Conservation (phyloP, 352 stramenopile genomes). For the Globisporangium polare region DNA sequence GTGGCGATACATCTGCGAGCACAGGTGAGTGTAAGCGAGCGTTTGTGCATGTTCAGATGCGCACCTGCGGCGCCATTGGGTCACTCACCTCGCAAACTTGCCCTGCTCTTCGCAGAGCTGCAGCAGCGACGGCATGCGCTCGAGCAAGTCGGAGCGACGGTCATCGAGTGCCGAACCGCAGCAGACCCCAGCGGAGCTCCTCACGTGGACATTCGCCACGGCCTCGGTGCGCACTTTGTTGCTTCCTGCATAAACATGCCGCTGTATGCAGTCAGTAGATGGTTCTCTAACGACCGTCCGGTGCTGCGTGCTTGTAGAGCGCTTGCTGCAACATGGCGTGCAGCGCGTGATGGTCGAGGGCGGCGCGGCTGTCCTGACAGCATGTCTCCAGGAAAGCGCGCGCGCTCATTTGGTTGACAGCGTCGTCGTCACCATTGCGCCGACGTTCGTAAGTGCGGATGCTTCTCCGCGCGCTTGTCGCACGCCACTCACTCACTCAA, state of each 20-base stretch:
- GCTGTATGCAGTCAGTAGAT: background rate
- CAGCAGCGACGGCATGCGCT: constrained; percentile 30
- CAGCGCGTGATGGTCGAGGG: constrained; percentile 82
- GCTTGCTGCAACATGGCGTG: constrained; percentile 34
- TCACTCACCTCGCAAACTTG: background rate
- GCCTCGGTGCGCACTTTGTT: constrained; percentile 45
- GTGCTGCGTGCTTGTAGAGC: constrained; percentile 20
- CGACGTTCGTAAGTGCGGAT: constrained; percentile 60
- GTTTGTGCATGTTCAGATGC: too few relatives aligned
- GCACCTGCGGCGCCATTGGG: background rate
- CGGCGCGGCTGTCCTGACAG: constrained; percentile 67
- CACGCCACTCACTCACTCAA: background rate
- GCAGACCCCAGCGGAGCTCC: constrained; percentile 13
- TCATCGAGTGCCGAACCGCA: constrained; percentile 34
- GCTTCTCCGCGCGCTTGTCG: constrained; percentile 5
- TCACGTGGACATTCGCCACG: constrained; percentile 56
- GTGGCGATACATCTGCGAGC: constrained; percentile 20
- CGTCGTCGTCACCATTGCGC: constrained; percentile 75
- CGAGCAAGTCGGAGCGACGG: constrained; percentile 35
- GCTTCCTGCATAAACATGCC: background rate
- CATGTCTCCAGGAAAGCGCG: constrained; percentile 45
- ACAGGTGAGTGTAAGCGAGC: constrained; percentile 11
- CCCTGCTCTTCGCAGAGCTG: constrained; percentile 26
- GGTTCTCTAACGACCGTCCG: background rate
- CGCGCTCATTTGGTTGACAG: constrained; percentile 49